These are phyloP conservation scores for Delphinella strobiligena DNA, from an alignment of 2,329 filamentous ascomycete species.

Conservation along the genomic window DNA sequence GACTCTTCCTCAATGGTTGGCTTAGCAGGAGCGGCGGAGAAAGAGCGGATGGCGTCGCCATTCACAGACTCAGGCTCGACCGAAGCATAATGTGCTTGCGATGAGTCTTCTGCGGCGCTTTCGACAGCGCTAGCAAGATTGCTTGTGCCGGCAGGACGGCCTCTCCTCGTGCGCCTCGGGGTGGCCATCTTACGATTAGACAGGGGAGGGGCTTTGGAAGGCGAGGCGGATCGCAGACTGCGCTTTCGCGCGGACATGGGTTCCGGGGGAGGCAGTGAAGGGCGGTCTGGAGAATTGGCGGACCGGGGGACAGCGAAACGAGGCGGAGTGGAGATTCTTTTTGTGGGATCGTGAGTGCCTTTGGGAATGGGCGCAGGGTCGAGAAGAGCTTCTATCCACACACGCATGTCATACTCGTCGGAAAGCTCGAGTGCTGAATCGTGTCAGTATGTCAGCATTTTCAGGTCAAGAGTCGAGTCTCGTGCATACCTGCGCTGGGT, in stretches of 20 bases:
- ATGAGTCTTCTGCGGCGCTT: conserved; percentile 15
- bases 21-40: conserved; percentile 5
- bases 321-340: conserved; percentile 67
- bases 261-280: conserved; percentile 18
- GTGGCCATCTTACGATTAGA: conserved; percentile 36
- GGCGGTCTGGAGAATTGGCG: conserved; percentile 6
- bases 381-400: conserved; percentile 87
- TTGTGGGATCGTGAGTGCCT: conserved; percentile 48
- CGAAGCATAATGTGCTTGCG: conserved; percentile 19
- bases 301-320: conserved; percentile 42
- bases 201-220: conserved; percentile 34
- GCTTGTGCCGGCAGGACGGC: conserved; percentile 17
- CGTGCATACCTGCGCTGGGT: conserved; percentile 55
- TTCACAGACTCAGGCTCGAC: conserved; percentile 16
- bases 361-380: conserved; percentile 71
- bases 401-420: conserved; percentile 70
- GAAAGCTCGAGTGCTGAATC: conserved; percentile 64
- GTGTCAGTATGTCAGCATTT: conserved; percentile 3
- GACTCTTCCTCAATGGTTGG: conserved; percentile 5
- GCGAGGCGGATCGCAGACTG: conserved; percentile 48
- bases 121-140: conserved; percentile 21
- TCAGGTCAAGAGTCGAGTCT: conserved; percentile 7
- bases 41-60: conserved; percentile 11
- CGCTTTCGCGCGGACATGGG: conserved; percentile 33
- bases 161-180: conserved; percentile 39